Evolutionary conservation across 2,329 filamentous ascomycete species (phyloP).

Genomic region (Metarhizium robertsii): DNA sequence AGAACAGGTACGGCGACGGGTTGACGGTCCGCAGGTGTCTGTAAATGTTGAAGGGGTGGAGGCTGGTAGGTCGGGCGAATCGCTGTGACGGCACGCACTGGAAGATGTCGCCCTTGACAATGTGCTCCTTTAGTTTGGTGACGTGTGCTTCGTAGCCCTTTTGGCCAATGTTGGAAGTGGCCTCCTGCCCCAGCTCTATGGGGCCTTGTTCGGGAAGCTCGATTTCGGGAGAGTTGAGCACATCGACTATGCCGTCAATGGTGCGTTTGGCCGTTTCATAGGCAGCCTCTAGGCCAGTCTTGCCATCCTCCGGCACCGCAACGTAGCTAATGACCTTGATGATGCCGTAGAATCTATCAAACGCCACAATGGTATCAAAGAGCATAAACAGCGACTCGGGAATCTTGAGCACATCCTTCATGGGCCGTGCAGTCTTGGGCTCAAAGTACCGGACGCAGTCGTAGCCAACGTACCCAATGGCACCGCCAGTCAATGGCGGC

Average conservation of each 20-base stretch:
- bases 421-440: constrained; percentile 81
- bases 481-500: constrained; percentile 81
- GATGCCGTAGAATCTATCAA: constrained; percentile 89
- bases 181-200: constrained; percentile 65
- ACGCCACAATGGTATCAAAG: constrained; percentile 86
- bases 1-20: constrained; percentile 95
- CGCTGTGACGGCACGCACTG: constrained; percentile 94
- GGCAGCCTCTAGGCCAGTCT: constrained; percentile 40
- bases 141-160: constrained; percentile 89
- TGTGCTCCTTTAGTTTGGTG: constrained; percentile 77
- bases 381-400: constrained; percentile 97
- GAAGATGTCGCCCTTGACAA: constrained; percentile 87
- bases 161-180: constrained; percentile 85
- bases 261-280: constrained; percentile 59
- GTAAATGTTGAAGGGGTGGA: constrained; percentile 98
- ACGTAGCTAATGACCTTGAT: constrained; percentile 93
- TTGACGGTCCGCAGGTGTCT: constrained; percentile 94
- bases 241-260: constrained; percentile 59
- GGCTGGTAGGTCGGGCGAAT: constrained; percentile 75
- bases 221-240: constrained; percentile 64
- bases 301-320: constrained; percentile 49
- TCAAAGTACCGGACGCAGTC: constrained; percentile 98
- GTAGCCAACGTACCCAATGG: constrained; percentile 94
- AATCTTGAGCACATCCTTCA: constrained; percentile 81
- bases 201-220: constrained; percentile 69